Evolutionary conservation across 2,329 filamentous ascomycete species (phyloP), one percentile per base, ranked within the genome.

Genomic region (Sordariomycetes sp.): DNA sequence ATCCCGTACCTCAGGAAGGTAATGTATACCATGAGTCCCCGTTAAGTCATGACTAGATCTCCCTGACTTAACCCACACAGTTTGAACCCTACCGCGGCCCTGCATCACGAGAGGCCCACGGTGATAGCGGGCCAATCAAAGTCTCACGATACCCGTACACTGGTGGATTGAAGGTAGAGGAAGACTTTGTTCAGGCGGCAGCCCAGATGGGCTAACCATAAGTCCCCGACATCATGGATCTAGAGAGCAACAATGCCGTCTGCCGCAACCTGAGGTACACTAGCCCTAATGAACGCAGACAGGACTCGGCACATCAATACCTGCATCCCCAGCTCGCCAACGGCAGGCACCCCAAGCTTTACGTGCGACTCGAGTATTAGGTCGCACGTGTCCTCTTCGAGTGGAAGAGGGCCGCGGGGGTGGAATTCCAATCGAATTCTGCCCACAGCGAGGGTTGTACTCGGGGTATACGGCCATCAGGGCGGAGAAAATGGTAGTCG

Each of bases 291-390:
- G 80, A 80, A 17, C 70, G 70, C 50, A 75, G 81, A n/a, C 79
- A 82, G 62, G 81, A 85, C 61, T 69, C 80, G 1, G 81, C 81
- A 0, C 74, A 78, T 58, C 63, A 69, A 15, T 84, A 81, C 59
- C 62, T 84, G 10, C 79, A 81, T 60, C 76, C 78, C 0, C 70
- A 75, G 42, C 65, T 81, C 34, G 0, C 68, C 55, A 69, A 71
- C 57, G 63, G 73, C 4, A 65, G 74, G 20, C 71, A 76, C 57
- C 73, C 75, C 0, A 80, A 81, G 55, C 70, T 85, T 1, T 76
- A 82, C 56, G 72, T 84, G 8, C 67, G 83, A 2, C 70, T 76
- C 1, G 72, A 82, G 60, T 17, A 56, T n/a, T 48, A 52, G 35
- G 61, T 58, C 12, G 13, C 51, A 10, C 72, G 72, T 61, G 60